These are phyloP conservation scores for Trichosanthes cucumerina DNA, from an alignment of 306 rosid species.

Conservation along the genomic window DNA sequence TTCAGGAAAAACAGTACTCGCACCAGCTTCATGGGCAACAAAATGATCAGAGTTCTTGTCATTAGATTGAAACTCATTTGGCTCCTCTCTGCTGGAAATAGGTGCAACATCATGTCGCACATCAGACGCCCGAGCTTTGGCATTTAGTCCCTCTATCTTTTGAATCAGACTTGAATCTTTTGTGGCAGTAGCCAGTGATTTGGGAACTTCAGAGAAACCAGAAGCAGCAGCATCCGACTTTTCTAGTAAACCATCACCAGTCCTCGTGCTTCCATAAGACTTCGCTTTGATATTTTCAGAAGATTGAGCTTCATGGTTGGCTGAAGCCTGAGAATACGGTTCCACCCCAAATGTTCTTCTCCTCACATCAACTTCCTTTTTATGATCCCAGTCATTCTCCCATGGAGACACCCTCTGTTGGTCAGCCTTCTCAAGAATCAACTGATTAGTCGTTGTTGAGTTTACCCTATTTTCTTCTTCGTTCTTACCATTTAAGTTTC, in stretches of 20 bases:
- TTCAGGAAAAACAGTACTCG: constrained; percentile 19
- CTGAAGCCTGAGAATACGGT: constrained; percentile 34
- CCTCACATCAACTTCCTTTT: constrained; percentile 42
- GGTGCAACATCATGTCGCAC: constrained; percentile 36
- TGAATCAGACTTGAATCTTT: constrained; percentile 71
- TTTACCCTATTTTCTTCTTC: constrained; percentile 48
- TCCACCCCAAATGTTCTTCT: constrained; percentile 28
- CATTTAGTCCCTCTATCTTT: constrained; percentile 88
- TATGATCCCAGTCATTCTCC: constrained; percentile 48
- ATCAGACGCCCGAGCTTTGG: constrained; percentile 64
- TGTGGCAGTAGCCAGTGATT: constrained; percentile 27
- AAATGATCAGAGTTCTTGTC: constrained; percentile 28
- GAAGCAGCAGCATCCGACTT: constrained; percentile 34
- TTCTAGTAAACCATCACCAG: constrained; percentile 33
- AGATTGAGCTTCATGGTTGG: constrained; percentile 28
- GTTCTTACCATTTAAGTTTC: constrained; percentile 44
- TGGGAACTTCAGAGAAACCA: constrained; percentile 30
- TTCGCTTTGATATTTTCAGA: constrained; percentile 30
- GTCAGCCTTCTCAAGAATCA: constrained; percentile 28
- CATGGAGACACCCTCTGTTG: constrained; percentile 27
- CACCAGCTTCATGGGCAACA: constrained; percentile 28
- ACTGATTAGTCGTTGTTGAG: constrained; percentile 17
- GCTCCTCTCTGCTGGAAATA: constrained; percentile 38
- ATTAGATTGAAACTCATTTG: constrained; percentile 29
- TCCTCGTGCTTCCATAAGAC: constrained; percentile 30